A percentile compares a stretch with the other conserved stretches of the same genome.
Evolutionary conservation across 768 basidiomycete genomes (phyloP).

Genomic region (Mycena filopes): DNA sequence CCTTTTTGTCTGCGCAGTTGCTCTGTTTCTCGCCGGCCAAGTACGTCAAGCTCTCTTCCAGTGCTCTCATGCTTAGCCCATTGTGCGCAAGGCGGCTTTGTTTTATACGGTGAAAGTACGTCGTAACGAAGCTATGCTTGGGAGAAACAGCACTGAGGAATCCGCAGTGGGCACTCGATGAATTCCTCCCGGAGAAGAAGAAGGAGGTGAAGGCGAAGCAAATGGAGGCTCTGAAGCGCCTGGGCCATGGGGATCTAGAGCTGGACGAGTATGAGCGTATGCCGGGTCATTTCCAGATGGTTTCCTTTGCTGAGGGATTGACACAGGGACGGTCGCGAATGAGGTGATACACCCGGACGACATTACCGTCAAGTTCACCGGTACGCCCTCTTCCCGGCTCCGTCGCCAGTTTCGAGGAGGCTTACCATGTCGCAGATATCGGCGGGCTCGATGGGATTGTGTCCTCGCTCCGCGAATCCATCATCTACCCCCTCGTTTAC

Average conservation of each 20-base stretch:
- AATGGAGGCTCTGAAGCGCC: constrained; percentile 71
- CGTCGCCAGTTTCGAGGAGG: background rate
- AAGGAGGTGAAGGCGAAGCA: constrained; percentile 77
- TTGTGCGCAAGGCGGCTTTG: constrained; percentile 69
- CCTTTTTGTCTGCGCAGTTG: constrained; percentile 42
- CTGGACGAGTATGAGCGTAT: constrained; percentile 92
- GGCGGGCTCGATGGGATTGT: constrained; percentile 95
- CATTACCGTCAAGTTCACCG: constrained; percentile 79
- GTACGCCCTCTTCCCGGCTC: constrained; percentile 48
- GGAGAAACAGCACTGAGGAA: background rate
- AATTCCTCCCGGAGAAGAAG: constrained; percentile 61
- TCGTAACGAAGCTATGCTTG: constrained; percentile 18
- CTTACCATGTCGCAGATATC: constrained; percentile 65
- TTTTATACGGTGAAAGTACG: constrained; percentile 81
- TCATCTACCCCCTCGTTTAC: constrained; percentile 94
- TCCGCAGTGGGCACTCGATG: constrained; percentile 73
- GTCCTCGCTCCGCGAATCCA: constrained; percentile 89
- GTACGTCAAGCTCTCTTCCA: constrained; percentile 43
- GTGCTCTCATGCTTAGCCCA: constrained; percentile 10
- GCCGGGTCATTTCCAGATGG: constrained; percentile 36
- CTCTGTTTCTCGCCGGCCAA: constrained; percentile 61
- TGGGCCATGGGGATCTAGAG: constrained; percentile 78
- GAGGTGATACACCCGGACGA: constrained; percentile 95
- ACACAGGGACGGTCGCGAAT: constrained; percentile 84
- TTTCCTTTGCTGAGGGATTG: constrained; percentile 11